These are phyloP conservation scores for Lineolata rhizophorae DNA, from an alignment of 495 filamentous ascomycete species.

Conservation along the genomic window DNA sequence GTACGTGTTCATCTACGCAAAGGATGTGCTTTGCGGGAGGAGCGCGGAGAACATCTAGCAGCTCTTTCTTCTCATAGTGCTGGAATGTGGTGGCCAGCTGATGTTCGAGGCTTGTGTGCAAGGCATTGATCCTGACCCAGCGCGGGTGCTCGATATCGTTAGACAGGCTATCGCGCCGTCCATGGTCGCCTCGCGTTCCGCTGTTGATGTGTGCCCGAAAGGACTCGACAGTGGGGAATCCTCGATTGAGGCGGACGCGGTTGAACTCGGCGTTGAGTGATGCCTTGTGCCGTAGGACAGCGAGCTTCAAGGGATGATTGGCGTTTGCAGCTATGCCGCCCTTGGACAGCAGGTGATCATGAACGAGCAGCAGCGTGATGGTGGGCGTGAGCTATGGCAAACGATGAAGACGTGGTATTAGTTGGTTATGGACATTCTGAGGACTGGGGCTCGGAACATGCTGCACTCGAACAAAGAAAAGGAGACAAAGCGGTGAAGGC, in stretches of 20 bases:
- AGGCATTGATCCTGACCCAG: conserved; percentile 74
- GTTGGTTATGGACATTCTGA: too few species aligned
- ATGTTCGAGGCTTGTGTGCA: conserved; percentile 44
- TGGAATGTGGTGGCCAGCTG: conserved; percentile 49
- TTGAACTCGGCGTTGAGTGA: conserved; percentile 63
- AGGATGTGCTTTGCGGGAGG: conserved; percentile 15
- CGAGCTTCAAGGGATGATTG: conserved; percentile 49
- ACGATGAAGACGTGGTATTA: too few species aligned
- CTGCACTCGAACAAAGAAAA: neutral
- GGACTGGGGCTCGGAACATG: conserved; percentile 18
- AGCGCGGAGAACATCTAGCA: conserved; percentile 22
- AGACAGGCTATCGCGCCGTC: neutral
- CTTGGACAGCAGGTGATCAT: conserved; percentile 70
- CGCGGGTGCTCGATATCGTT: conserved; percentile 46
- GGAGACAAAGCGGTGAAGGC: neutral
- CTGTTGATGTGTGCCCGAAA: conserved; percentile 32
- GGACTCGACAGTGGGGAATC: conserved; percentile 37
- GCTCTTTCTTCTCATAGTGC: conserved; percentile 26
- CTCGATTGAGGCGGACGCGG: conserved; percentile 48
- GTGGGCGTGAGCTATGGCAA: conserved; percentile 69
- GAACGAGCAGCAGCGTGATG: conserved; percentile 59
- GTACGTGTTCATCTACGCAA: conserved; percentile 55
- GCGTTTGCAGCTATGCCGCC: conserved; percentile 55
- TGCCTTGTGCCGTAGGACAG: conserved; percentile 62
- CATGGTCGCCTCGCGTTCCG: neutral